These are phyloP conservation scores for Entelexis paramagnoliae DNA, from an alignment of 1,139 yeast genomes.

Conservation along the genomic window DNA sequence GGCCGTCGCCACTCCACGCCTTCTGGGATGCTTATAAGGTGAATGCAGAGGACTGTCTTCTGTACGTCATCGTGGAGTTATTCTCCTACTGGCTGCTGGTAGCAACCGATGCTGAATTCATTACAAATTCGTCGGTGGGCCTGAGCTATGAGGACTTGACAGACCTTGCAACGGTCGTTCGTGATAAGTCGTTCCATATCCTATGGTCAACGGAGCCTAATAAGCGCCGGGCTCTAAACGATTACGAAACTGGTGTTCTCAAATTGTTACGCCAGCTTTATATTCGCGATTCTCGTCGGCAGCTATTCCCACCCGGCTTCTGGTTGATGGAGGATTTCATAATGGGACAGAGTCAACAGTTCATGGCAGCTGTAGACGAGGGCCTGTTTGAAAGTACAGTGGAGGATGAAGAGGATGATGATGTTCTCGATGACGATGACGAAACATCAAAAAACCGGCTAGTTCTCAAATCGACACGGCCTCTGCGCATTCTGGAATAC, in stretches of 20 bases:
- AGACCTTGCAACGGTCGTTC: constrained; percentile 43
- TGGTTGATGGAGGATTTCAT: constrained; percentile 41
- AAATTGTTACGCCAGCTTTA: constrained; percentile 58
- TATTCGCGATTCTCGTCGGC: constrained; percentile 54
- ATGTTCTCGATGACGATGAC: constrained; percentile 17
- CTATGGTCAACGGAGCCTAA: constrained; percentile 34
- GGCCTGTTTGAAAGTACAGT: not conserved
- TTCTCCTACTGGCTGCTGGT: constrained; percentile 51
- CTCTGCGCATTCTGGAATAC: constrained; percentile 46
- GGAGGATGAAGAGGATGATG: constrained; percentile 21
- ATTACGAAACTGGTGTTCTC: constrained; percentile 25
- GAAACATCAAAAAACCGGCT: constrained; percentile 12
- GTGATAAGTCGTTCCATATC: constrained; percentile 44
- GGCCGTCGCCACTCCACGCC: constrained; percentile 24
- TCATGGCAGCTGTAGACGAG: not conserved
- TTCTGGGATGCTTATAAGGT: constrained; percentile 16
- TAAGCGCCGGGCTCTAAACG: not conserved
- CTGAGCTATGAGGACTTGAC: constrained; percentile 35
- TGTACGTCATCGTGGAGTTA: constrained; percentile 40
- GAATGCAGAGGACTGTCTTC: constrained; percentile 9
- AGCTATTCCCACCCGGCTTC: constrained; percentile 44
- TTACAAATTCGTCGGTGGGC: constrained; percentile 34
- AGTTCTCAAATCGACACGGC: constrained; percentile 19
- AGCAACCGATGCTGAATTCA: constrained; percentile 58
- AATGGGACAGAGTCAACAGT: constrained; percentile 1